Conservation (phyloP, 78 protist species). For the Dictyostelium intermedium region DNA sequence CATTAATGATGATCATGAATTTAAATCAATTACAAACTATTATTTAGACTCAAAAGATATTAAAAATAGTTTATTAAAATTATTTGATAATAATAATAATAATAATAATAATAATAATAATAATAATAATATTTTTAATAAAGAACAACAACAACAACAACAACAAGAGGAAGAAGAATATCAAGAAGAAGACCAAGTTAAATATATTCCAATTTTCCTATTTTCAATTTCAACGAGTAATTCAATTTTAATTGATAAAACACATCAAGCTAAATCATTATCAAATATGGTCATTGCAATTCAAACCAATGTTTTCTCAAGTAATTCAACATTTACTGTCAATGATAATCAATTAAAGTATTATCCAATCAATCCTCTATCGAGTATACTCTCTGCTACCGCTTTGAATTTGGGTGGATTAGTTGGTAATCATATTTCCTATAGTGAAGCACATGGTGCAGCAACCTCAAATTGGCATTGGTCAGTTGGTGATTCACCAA, state of each 20-base stretch:
- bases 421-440: slow-evolving; percentile 8
- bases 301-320: slow-evolving; percentile 20
- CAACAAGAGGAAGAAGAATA: background rate
- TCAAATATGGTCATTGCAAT: slow-evolving; percentile 63
- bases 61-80: slow-evolving; percentile 22
- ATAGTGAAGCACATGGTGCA: slow-evolving; percentile 42
- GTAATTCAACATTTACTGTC: slow-evolving; percentile 8
- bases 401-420: slow-evolving; percentile 63
- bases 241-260: slow-evolving; percentile 70
- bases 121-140: background rate
- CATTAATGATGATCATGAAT: slow-evolving; percentile 30
- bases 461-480: slow-evolving; percentile 56
- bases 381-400: slow-evolving; percentile 45
- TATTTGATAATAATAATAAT: background rate
- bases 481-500: slow-evolving; percentile 69
- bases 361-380: slow-evolving; percentile 43
- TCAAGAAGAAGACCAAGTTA: background rate
- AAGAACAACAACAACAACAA: no score
- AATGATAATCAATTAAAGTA: slow-evolving; percentile 19
- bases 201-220: slow-evolving; percentile 75
- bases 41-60: slow-evolving; percentile 61
- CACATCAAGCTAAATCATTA: slow-evolving; percentile 49
- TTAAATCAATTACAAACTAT: slow-evolving; percentile 27
- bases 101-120: background rate
- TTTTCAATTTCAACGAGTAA: slow-evolving; percentile 37